Conservation (phyloP, 2,329 filamentous ascomycete species). For the Pseudogymnoascus sp. region DNA sequence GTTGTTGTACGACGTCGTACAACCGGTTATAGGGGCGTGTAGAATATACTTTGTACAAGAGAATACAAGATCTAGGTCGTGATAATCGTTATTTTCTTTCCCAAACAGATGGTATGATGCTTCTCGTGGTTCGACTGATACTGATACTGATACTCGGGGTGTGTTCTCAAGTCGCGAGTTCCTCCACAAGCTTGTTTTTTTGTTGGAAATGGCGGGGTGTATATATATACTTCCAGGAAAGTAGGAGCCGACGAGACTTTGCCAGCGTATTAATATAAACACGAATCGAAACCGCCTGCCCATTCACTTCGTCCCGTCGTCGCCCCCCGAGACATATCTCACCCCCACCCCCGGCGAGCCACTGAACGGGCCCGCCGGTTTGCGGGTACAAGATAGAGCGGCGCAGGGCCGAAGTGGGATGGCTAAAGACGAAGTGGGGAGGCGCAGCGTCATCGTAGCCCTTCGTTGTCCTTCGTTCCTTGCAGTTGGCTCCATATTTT, state of each 20-base stretch:
- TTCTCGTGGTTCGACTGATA: background rate
- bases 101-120: background rate
- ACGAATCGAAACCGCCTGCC: background rate
- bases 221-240: background rate
- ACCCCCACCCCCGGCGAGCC: background rate
- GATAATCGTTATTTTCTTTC: background rate
- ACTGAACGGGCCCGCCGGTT: background rate
- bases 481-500: conserved; percentile 1
- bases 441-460: background rate
- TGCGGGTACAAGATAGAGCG: background rate
- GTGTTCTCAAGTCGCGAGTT: conserved; percentile 1
- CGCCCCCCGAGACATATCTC: conserved; percentile 6
- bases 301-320: background rate
- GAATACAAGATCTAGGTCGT: conserved; percentile 1
- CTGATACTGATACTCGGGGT: background rate
- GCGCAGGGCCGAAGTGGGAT: background rate
- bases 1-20: background rate
- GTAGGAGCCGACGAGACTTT: background rate
- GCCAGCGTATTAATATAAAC: conserved; percentile 1
- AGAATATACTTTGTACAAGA: background rate
- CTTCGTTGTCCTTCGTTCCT: background rate
- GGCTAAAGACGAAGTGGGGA: background rate
- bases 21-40: background rate
- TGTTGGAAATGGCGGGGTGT: background rate
- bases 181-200: background rate